phyloP scores from a whole-genome alignment of 2,329 filamentous ascomycete genomes.

The Teratosphaeriaceae sp. region DNA sequence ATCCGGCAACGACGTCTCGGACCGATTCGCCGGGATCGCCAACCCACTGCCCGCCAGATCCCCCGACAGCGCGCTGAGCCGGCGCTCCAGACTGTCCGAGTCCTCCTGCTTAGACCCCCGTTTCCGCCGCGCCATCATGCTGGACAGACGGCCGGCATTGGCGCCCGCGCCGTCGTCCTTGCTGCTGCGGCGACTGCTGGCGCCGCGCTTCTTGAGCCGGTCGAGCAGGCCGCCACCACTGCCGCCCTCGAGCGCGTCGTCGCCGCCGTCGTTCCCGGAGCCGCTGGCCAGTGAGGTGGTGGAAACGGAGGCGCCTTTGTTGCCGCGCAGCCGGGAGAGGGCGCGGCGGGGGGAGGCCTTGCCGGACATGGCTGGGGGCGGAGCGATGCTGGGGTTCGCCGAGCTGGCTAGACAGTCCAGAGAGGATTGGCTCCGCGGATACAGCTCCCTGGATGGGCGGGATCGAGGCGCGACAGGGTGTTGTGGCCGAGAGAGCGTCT shows the following conservation, averaged over 20 bases:
- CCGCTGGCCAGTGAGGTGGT: constrained; percentile 23
- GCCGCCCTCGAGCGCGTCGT: constrained; percentile 15
- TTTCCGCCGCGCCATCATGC: constrained; percentile 32
- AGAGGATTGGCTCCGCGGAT: neutral
- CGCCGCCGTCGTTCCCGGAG: constrained; percentile 21
- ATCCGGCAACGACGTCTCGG: constrained; percentile 31
- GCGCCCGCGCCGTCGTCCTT: constrained; percentile 32
- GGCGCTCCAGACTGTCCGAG: constrained; percentile 12
- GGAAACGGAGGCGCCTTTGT: constrained; percentile 20
- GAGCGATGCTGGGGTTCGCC: neutral
- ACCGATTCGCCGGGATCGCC: constrained; percentile 14
- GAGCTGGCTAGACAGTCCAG: too few species aligned
- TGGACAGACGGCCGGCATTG: constrained; percentile 44
- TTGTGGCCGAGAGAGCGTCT: too few species aligned
- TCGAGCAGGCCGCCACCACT: constrained; percentile 27
- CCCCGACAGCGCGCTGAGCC: constrained; percentile 31
- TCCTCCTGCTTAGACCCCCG: constrained; percentile 17
- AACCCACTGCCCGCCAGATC: constrained; percentile 7
- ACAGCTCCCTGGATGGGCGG: too few species aligned
- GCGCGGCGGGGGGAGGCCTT: constrained; percentile 18
- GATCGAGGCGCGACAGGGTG: too few species aligned
- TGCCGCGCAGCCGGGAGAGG: constrained; percentile 24
- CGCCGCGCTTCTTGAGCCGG: constrained; percentile 33
- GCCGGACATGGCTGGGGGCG: constrained; percentile 12
- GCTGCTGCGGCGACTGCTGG: constrained; percentile 34